Percentiles rank a stretch among this genome's conserved stretches.
phyloP scores from a whole-genome alignment of 164 flowering plant species.

The Vitis cinerea region DNA sequence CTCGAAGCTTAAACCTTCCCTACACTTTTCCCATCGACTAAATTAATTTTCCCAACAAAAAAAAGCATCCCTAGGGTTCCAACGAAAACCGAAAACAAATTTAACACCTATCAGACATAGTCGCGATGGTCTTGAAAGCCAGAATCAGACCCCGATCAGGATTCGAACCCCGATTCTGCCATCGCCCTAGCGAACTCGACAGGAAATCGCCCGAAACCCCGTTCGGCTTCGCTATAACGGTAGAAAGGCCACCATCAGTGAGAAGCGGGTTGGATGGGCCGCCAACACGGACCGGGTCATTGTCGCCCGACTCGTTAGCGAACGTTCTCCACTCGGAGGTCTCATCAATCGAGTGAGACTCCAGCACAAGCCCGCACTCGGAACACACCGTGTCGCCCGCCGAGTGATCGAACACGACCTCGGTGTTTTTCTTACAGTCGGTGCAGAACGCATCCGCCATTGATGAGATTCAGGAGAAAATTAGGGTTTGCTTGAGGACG shows the following conservation, averaged over 20 bases:
- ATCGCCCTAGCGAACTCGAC: conserved; percentile 39
- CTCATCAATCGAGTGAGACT: conserved; percentile 56
- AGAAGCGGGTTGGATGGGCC: conserved; percentile 47
- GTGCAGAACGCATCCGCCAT: conserved; percentile 44
- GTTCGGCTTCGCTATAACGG: conserved; percentile 53
- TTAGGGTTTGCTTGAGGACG: not conserved
- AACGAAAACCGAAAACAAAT: not conserved
- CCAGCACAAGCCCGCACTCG: conserved; percentile 53
- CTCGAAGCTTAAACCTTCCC: no score
- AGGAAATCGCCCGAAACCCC: conserved; percentile 49
- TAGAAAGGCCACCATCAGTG: conserved; percentile 45
- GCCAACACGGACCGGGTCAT: conserved; percentile 51
- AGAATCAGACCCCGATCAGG: conserved; percentile 42
- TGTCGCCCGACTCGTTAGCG: conserved; percentile 52
- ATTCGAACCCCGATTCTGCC: conserved; percentile 54
- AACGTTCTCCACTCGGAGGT: conserved; percentile 59
- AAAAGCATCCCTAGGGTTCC: not conserved
- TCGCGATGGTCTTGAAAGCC: conserved; percentile 51
- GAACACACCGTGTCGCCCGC: conserved; percentile 58
- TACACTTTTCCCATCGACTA: no score
- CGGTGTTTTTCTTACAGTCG: conserved; percentile 47
- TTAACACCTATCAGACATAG: conserved; percentile 46
- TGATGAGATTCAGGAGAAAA: not conserved
- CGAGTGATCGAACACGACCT: conserved; percentile 56
- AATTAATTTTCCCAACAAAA: not conserved